These are phyloP conservation scores for Lachnellula suecica DNA, from an alignment of 2,329 filamentous ascomycete genomes.

Conservation along the genomic window DNA sequence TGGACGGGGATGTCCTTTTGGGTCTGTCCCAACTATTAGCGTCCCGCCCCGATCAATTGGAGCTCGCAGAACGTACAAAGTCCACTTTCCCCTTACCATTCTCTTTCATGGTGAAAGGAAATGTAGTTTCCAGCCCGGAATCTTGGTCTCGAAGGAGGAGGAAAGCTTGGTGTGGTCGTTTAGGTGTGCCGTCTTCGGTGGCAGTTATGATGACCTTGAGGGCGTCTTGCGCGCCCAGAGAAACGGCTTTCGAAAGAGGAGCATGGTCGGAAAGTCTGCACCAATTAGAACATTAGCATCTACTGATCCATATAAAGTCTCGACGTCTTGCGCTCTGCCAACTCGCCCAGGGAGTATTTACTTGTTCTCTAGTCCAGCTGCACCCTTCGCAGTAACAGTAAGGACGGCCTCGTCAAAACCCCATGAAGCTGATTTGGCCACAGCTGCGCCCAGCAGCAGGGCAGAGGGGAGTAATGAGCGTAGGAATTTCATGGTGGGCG, in stretches of 20 bases:
- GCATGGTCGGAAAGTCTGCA: conserved; percentile 29
- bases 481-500: conserved; percentile 39
- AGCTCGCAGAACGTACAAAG: conserved; percentile 59
- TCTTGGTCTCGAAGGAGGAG: conserved; percentile 73
- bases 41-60: not conserved
- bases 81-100: conserved; percentile 84
- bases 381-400: conserved; percentile 56
- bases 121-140: conserved; percentile 82
- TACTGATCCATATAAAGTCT: not conserved
- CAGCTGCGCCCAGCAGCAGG: conserved; percentile 40
- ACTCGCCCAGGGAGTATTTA: conserved; percentile 38
- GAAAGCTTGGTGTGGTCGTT: conserved; percentile 93
- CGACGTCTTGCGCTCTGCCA: not conserved
- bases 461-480: conserved; percentile 41
- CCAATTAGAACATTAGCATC: conserved; percentile 13
- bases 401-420: conserved; percentile 72
- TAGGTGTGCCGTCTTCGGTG: conserved; percentile 73
- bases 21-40: conserved; percentile 52
- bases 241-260: conserved; percentile 57
- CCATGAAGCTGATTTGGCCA: conserved; percentile 53
- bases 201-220: conserved; percentile 82
- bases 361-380: conserved; percentile 58
- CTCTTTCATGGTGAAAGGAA: conserved; percentile 80
- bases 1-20: conserved; percentile 87
- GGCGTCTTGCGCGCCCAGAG: conserved; percentile 66